Conservation (phyloP, 2,329 filamentous ascomycete species). For the Blastomyces emzantsi region DNA sequence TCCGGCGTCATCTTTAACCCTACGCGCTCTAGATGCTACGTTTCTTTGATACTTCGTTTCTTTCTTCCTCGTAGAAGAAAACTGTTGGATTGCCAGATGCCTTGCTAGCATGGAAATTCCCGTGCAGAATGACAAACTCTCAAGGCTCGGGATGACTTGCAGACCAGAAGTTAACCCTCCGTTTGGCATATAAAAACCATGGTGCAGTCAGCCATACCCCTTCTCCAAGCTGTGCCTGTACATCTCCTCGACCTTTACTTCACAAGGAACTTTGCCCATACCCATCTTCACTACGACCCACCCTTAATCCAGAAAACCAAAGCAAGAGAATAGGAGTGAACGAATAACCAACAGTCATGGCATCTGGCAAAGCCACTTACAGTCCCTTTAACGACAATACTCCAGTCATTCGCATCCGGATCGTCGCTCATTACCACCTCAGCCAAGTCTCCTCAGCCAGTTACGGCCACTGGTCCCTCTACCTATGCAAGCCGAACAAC, state of each 20-base stretch:
- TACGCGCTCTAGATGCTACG: neutral
- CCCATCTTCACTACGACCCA: neutral
- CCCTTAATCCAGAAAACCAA: neutral
- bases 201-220: neutral
- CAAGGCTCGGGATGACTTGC: neutral
- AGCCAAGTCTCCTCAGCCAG: neutral
- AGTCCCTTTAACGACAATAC: neutral
- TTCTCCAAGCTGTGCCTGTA: neutral
- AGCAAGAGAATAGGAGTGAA: neutral
- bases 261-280: neutral
- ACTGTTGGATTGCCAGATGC: neutral
- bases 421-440: neutral
- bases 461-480: conserved; percentile 3
- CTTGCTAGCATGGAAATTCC: neutral
- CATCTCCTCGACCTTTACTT: neutral
- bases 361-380: neutral
- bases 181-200: neutral
- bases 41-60: neutral
- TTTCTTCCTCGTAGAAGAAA: neutral
- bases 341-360: neutral
- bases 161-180: neutral
- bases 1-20: neutral
- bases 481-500: neutral
- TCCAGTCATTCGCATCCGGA: neutral
- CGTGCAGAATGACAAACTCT: neutral